phyloP scores from a whole-genome alignment of 106 monocot genomes.

The Apostasia shenzhenica region DNA sequence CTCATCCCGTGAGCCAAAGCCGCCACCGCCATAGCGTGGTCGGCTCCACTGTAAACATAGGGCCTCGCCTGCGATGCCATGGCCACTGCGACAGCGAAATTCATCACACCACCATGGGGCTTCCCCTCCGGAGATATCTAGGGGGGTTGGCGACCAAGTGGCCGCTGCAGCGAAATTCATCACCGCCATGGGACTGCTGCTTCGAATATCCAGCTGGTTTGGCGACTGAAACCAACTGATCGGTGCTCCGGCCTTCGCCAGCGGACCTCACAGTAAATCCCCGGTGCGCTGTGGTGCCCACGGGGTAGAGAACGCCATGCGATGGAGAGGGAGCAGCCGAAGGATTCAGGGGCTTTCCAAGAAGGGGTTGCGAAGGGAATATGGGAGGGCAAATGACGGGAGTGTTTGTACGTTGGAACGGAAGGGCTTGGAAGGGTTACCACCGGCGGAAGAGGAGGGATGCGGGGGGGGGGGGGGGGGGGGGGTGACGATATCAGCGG shows the following conservation, averaged over 20 bases:
- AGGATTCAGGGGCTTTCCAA: constrained; percentile 2
- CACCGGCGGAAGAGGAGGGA: not conserved
- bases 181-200: constrained; percentile 14
- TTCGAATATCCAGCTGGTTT: constrained; percentile 14
- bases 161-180: constrained; percentile 9
- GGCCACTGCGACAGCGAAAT: not conserved
- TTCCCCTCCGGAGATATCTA: too few species aligned
- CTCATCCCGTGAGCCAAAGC: not conserved
- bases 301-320: constrained; percentile 3
- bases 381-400: constrained; percentile 1
- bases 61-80: constrained; percentile 8
- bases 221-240: constrained; percentile 15
- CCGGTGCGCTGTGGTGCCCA: not conserved
- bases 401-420: not conserved
- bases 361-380: constrained; percentile 1
- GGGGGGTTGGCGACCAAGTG: too few species aligned
- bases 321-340: not conserved
- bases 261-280: constrained; percentile 5
- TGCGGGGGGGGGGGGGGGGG: constrained; percentile 1
- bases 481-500: not conserved
- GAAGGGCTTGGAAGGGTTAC: not conserved
- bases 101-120: too few species aligned
- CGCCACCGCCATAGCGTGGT: not conserved
- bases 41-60: constrained; percentile 1
- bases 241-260: not conserved